Base-by-base conservation (phyloP, 306 rosid genomes). In the Malus orientalis region DNA sequence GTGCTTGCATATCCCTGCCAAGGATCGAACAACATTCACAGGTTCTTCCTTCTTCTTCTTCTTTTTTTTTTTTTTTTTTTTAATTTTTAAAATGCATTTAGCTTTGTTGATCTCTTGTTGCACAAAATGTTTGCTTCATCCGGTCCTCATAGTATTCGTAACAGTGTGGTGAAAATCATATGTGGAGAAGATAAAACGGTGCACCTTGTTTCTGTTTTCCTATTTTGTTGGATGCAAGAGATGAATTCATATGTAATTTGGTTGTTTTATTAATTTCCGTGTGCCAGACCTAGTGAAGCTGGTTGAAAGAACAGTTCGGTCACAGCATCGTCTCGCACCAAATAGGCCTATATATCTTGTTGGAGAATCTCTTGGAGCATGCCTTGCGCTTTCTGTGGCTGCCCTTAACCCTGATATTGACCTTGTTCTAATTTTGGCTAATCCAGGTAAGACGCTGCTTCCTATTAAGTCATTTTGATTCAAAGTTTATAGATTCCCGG, bases 1-100 rank as follows among this genome's bases (percentile, higher is more conserved):
- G 93, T 89, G 99, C 93, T 85, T 95, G 89, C 99, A 95, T 82
- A 89, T 89, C 80, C 97, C 99, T 29, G 89, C 82, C 19, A 79
- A 74, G 80, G 96, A 95, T 84, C 86, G 93, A 74, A 92, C 97
- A 60, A 76, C 88, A 78, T 89, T 92, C 82, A 70, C 81, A 82
- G 97, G 96, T 92, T 33, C 69, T 55, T 57, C 75, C 32, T 45
- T 30, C 68, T 27, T 73, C 32, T 27, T 30, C 0, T 30, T 30
- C 0, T 30, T 1, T 36, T 23, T 23, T 23, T 23, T 23, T 23
- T 23, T 23, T 23, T 23, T 23, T 23, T 23, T 23, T 23, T 23
- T 23, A 23, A 23, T 36, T 6, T 36, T 36, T 36, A 6, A 38
- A 38, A 7, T 6, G 42, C 42, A 38, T 38, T 38, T 38, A 22